Conservation (phyloP, 495 filamentous ascomycete species). For the Annulohypoxylon stygium region DNA sequence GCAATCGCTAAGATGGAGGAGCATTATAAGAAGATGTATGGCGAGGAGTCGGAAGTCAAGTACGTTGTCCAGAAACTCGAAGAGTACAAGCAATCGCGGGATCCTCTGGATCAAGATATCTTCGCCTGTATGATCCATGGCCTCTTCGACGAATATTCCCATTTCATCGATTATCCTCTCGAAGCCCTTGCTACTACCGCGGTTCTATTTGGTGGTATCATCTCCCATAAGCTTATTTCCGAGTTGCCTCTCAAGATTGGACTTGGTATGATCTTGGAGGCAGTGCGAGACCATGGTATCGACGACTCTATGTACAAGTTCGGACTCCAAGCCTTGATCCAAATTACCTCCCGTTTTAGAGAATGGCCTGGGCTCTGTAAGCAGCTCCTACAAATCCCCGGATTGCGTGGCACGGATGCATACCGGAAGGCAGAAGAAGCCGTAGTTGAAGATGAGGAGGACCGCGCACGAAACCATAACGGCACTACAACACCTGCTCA, state of each 20-base stretch:
- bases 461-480: constrained; percentile 60
- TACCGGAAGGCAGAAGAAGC: constrained; percentile 86
- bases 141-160: constrained; percentile 95
- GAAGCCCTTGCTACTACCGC: constrained; percentile 95
- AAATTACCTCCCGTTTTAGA: constrained; percentile 81
- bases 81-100: constrained; percentile 84
- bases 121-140: constrained; percentile 99
- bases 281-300: constrained; percentile 83
- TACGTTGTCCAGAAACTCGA: constrained; percentile 85
- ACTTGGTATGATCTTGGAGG: constrained; percentile 94
- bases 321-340: constrained; percentile 93
- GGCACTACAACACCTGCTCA: constrained; percentile 50
- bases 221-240: constrained; percentile 89
- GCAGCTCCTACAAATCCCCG: constrained; percentile 81
- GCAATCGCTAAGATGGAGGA: constrained; percentile 95
- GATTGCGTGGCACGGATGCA: constrained; percentile 85
- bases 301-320: constrained; percentile 97
- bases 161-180: constrained; percentile 92
- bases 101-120: constrained; percentile 87
- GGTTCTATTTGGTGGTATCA: constrained; percentile 96
- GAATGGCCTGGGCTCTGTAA: constrained; percentile 95
- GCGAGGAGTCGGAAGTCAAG: constrained; percentile 82
- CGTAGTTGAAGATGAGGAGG: constrained; percentile 72
- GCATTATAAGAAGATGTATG: constrained; percentile 96
- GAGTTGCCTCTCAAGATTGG: constrained; percentile 91